These are phyloP conservation scores for Areca catechu DNA, from an alignment of 176 grass and related monocot species.

Conservation along the genomic window DNA sequence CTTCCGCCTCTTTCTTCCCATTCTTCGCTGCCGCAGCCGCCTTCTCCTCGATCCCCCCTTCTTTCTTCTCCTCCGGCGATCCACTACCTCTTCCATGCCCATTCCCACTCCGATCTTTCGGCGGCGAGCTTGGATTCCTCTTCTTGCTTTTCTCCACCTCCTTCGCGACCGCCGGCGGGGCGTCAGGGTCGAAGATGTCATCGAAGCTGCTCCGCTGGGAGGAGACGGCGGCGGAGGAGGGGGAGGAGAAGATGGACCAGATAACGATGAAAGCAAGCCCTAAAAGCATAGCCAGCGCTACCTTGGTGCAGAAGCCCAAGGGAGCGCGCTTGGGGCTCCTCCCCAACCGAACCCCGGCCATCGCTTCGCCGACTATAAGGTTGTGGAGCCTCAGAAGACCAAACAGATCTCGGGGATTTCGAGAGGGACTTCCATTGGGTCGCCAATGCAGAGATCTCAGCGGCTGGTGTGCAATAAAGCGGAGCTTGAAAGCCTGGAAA, in stretches of 20 bases:
- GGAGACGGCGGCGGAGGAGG: slow-evolving; percentile 39
- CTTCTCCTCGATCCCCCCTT: slow-evolving; percentile 27
- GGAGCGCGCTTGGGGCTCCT: slow-evolving; percentile 13
- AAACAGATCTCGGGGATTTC: no score
- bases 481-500: no score
- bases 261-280: slow-evolving; percentile 70
- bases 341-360: no score
- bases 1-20: background rate
- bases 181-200: slow-evolving; percentile 26
- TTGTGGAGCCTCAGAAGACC: no score
- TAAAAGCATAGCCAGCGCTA: slow-evolving; percentile 58
- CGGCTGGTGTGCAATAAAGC: no score
- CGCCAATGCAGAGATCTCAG: no score
- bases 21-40: background rate
- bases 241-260: slow-evolving; percentile 65
- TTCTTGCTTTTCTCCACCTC: slow-evolving; percentile 11
- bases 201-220: no score
- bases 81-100: slow-evolving; percentile 8
- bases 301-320: slow-evolving; percentile 71
- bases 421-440: no score
- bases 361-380: no score
- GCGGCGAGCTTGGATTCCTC: slow-evolving; percentile 10
- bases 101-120: slow-evolving; percentile 9
- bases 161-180: slow-evolving; percentile 8
- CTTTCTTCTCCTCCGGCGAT: slow-evolving; percentile 18